Evolutionary conservation across 2,329 filamentous ascomycete genomes (phyloP).

Genomic region (Talaromyces piceae): DNA sequence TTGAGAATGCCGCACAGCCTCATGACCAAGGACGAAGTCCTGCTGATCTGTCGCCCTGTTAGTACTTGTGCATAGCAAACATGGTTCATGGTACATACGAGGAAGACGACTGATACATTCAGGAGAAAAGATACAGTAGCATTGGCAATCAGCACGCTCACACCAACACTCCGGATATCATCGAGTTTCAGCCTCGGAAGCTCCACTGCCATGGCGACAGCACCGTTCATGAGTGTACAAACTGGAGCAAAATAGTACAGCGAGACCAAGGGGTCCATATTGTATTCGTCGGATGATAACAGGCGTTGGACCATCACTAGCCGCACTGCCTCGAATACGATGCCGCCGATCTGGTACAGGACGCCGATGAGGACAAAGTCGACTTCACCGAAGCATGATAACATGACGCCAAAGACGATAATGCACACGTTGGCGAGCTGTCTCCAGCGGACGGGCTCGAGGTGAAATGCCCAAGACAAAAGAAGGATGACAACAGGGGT

Average conservation of each 20-base stretch:
- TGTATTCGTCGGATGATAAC: constrained; percentile 67
- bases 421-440: constrained; percentile 86
- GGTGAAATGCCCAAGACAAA: constrained; percentile 78
- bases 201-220: constrained; percentile 62
- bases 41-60: constrained; percentile 59
- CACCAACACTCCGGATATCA: constrained; percentile 60
- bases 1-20: constrained; percentile 81
- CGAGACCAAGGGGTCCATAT: constrained; percentile 82
- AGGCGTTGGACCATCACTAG: constrained; percentile 80
- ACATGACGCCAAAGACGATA: constrained; percentile 89
- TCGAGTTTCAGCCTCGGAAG: constrained; percentile 56
- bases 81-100: constrained; percentile 51
- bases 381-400: constrained; percentile 93
- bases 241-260: constrained; percentile 86
- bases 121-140: constrained; percentile 69
- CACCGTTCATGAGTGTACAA: constrained; percentile 71
- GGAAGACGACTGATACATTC: constrained; percentile 74
- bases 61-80: background rate
- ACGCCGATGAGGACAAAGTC: constrained; percentile 65
- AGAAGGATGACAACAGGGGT: constrained; percentile 90
- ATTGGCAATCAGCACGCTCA: constrained; percentile 60
- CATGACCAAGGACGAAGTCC: constrained; percentile 77
- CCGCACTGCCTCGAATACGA: constrained; percentile 71
- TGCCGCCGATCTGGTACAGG: constrained; percentile 64
- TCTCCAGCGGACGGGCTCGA: constrained; percentile 74